These are phyloP conservation scores for Mycena floridula DNA, from an alignment of 768 basidiomycete species.

Conservation along the genomic window DNA sequence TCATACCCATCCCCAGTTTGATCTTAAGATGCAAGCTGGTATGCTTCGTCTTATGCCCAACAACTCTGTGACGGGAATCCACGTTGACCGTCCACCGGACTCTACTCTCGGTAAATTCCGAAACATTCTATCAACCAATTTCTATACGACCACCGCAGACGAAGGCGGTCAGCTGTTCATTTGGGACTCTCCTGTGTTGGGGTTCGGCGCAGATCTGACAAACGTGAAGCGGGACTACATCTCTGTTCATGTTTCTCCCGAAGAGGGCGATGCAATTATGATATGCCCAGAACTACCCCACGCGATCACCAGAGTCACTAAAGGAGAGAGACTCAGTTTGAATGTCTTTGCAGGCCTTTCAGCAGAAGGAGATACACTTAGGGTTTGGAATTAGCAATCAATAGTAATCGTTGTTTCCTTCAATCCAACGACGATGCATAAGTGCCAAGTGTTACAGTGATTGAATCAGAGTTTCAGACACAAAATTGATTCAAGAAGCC, in stretches of 20 bases:
- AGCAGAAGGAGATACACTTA: not conserved
- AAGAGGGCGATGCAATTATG: not conserved
- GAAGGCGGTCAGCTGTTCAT: not conserved
- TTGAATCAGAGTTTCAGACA: no score
- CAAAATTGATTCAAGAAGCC: no score
- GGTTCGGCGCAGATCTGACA: not conserved
- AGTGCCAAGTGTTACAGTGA: no score
- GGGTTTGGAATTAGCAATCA: not conserved
- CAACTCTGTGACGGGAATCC: not conserved
- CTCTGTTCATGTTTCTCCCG: not conserved
- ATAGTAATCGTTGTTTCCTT: no score
- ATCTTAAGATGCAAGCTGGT: not conserved
- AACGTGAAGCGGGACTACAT: not conserved
- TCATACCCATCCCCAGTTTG: not conserved
- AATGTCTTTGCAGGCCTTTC: not conserved
- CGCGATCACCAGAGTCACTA: not conserved
- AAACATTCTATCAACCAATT: not conserved
- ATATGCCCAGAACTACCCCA: not conserved
- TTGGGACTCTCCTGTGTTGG: not conserved
- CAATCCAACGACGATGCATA: no score
- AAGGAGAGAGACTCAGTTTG: not conserved
- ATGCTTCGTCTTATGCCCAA: not conserved
- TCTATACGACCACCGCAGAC: not conserved
- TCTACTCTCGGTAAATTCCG: not conserved
- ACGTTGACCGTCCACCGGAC: not conserved